phyloP scores from a whole-genome alignment of 2,329 filamentous ascomycete species.

The Amesomyces nigricolor region DNA sequence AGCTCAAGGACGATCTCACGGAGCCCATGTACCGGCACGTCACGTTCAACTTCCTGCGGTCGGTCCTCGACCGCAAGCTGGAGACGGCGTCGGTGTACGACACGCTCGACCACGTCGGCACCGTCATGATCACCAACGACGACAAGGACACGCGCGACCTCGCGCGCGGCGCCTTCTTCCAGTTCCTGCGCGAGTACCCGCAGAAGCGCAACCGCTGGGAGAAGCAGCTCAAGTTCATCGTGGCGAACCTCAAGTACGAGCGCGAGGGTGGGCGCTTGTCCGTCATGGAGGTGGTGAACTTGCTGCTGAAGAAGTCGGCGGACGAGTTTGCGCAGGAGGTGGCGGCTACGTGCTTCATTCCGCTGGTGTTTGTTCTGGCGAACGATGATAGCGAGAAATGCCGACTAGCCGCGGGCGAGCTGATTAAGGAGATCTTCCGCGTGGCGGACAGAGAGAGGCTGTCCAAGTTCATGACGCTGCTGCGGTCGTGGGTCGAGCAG shows the following conservation, averaged over 20 bases:
- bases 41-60: constrained; percentile 89
- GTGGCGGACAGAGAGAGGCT: constrained; percentile 68
- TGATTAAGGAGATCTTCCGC: constrained; percentile 76
- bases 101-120: constrained; percentile 79
- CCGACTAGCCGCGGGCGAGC: constrained; percentile 69
- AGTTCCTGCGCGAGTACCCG: constrained; percentile 91
- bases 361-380: constrained; percentile 74
- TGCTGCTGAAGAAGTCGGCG: constrained; percentile 79
- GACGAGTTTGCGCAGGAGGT: constrained; percentile 79
- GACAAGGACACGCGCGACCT: constrained; percentile 82
- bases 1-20: constrained; percentile 81
- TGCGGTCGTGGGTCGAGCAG: constrained; percentile 72
- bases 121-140: constrained; percentile 94
- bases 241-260: constrained; percentile 86
- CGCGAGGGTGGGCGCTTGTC: constrained; percentile 84
- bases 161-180: constrained; percentile 83
- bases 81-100: constrained; percentile 88
- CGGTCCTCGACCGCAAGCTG: constrained; percentile 77
- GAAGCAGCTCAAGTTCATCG: constrained; percentile 82
- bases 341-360: constrained; percentile 74
- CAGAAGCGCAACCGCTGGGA: constrained; percentile 84
- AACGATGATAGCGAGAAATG: constrained; percentile 88
- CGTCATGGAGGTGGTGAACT: constrained; percentile 84
- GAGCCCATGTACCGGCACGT: constrained; percentile 89
- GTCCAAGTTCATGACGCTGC: constrained; percentile 62